Base-by-base conservation (phyloP, 140 eudicot genomes). In the Oenanthe javanica region DNA sequence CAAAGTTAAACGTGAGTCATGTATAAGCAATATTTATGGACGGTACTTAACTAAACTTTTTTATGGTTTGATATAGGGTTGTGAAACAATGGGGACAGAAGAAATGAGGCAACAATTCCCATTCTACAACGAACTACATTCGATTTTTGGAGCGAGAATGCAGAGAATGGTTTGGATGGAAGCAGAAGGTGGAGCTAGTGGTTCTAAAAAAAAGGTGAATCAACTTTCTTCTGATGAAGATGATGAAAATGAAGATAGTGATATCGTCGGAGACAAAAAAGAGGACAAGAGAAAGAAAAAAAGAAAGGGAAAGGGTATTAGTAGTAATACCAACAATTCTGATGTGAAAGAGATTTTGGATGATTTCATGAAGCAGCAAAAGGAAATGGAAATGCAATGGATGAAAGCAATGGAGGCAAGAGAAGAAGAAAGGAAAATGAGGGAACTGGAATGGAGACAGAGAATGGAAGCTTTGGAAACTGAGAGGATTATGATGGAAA, bases 131-230 rank as follows among this genome's bases (percentile, higher is more conserved):
- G 97, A 94, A 77, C 72, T 94, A n/a, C 96, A 94, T 55, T 86
- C 93, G 31, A 92, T 94, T 31, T 90, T 94, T 79, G 50, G 85
- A 4, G 86, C 90, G 13, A 86, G 96, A 63, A 87, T 94, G 91
- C 89, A 94, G 82, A 82, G 96, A 80, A 90, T 94, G 97, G 71
- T 94, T 9, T 92, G 99, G 99, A 83, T 86, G n/a, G 99, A 94
- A 83, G 89, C 97, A 4, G 97, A 90, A 61, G 91, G 85, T 27
- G 73, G 73, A 31, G 21, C 43, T 4, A 79, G 82, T 1, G 84
- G 88, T 2, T 82, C 88, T 4, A 84, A 79, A 82, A 88, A 83
- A 85, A 84, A 84, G 80, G 66, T 38, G 31, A 59, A 75, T 36
- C 86, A 57, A 1, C 72, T 84, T 9, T 92, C 97, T 14, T 94